phyloP scores from a whole-genome alignment of 2,329 filamentous ascomycete genomes.

The Ceratocystis alfenasii region DNA sequence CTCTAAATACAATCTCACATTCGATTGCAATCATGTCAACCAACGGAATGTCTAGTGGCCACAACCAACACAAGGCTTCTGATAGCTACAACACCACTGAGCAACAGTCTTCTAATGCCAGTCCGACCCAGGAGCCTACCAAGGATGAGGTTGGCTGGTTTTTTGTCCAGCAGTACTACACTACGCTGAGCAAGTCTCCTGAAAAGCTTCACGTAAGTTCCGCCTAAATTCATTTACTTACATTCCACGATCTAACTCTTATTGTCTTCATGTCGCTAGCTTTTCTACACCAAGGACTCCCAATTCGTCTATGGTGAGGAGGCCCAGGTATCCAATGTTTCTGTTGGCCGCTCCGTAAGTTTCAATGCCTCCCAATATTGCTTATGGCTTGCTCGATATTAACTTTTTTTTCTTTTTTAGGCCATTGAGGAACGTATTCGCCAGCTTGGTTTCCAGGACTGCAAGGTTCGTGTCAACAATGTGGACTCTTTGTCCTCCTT shows the following conservation, averaged over 20 bases:
- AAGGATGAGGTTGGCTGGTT: constrained; percentile 99
- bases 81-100: constrained; percentile 29
- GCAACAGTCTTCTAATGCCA: constrained; percentile 23
- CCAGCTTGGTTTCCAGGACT: constrained; percentile 85
- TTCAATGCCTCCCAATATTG: constrained; percentile 8
- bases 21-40: constrained; percentile 37
- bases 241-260: neutral
- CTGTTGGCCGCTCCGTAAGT: constrained; percentile 69
- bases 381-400: constrained; percentile 21
- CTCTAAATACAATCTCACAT: constrained; percentile 12
- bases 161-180: constrained; percentile 99
- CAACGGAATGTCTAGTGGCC: constrained; percentile 42
- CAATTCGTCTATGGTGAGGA: constrained; percentile 90
- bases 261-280: constrained; percentile 32
- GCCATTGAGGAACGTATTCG: constrained; percentile 91
- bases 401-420: constrained; percentile 35
- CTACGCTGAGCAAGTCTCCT: constrained; percentile 83
- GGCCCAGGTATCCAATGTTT: constrained; percentile 75
- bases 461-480: constrained; percentile 96
- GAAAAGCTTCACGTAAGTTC: constrained; percentile 72
- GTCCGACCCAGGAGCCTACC: constrained; percentile 37
- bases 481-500: constrained; percentile 92
- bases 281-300: constrained; percentile 94
- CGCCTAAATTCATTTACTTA: neutral
- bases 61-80: constrained; percentile 32